Base-by-base conservation (phyloP, 129 eudicot genomes). In the carrot (Daucus carota) region DNA sequence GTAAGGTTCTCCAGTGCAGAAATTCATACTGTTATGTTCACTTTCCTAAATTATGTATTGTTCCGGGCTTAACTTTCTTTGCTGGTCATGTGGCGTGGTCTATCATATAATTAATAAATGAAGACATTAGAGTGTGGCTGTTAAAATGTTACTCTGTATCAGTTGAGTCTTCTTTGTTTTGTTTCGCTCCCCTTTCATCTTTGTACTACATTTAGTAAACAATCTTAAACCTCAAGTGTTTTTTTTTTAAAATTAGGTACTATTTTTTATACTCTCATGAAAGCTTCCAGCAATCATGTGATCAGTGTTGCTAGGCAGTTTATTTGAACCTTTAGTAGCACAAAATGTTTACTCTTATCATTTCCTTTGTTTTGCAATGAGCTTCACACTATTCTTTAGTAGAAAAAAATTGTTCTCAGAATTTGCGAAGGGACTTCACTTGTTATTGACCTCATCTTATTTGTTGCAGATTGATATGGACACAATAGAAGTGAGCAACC, bases 401-500 rank as follows among this genome's bases (percentile, higher is more conserved):
- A 63, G 13, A 59, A 0, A 12, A 12, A 0, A 13, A 26, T n/a
- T n/a, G 40, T 63, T 63, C 29, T 63, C 11, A 29, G 11, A 20
- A 26, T 29, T 29, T 28, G 3, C 8, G 13, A 40, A 10, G 22
- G 17, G 74, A 71, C 15, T 71, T 43, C 57, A 71, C 22, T 71
- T 43, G 24, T 71, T 43, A 7, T 22, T 29, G 38, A 10, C 14
- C 12, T 24, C 22, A 17, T 36, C 54, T 71, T 34, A 31, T 73
- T 46, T 65, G 20, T 75, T 86, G 86, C 93, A 94, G 98, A 91
- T 94, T 81, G 98, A 94, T 82, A 84, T 91, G 97, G 98, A 94
- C 82, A 94, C 98, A 43, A 94, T 94, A 73, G 98, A 94, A 89
- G 98, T 94, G 75, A 94, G 98, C 85, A 94, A 94, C 84, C 85